A percentile compares a stretch with the other conserved stretches of the same genome.
phyloP scores from a whole-genome alignment of 108 stramenopile species.

The Skeletonema costatum region DNA sequence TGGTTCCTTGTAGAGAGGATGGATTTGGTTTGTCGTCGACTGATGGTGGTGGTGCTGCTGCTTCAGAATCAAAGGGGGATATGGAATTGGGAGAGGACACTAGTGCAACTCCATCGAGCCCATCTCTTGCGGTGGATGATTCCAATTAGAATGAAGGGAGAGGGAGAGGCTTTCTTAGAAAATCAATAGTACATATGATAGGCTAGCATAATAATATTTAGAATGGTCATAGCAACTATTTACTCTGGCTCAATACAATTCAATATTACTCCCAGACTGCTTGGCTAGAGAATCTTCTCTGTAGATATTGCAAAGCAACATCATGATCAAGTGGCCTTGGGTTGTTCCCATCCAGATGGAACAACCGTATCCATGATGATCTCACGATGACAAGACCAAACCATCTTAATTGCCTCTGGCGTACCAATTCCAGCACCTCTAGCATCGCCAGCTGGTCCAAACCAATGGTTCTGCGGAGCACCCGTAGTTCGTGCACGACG shows the following conservation, averaged over 20 bases:
- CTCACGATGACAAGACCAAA: conserved; percentile 98
- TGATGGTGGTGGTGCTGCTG: neutral
- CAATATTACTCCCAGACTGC: no score
- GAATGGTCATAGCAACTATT: no score
- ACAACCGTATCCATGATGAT: conserved; percentile 91
- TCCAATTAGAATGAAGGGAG: no score
- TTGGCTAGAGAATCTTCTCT: no score
- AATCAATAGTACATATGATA: no score
- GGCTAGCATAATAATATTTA: no score
- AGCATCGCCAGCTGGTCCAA: conserved; percentile 74
- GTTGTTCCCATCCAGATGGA: conserved; percentile 65
- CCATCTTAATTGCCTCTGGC: conserved; percentile 97
- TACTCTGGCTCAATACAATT: no score
- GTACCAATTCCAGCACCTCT: conserved; percentile 83
- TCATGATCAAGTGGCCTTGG: conserved; percentile 60
- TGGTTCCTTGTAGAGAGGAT: conserved; percentile 10
- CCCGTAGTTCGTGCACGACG: conserved; percentile 96
- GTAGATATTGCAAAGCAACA: no score
- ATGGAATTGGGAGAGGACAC: no score
- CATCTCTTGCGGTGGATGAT: no score
- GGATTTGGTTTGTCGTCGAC: neutral
- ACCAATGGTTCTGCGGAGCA: conserved; percentile 99
- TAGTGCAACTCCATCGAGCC: no score
- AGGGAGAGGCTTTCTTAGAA: no score
- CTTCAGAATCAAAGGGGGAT: neutral